These are phyloP conservation scores for Candida multigemmis DNA, from an alignment of 805 yeast genomes.

Conservation along the genomic window DNA sequence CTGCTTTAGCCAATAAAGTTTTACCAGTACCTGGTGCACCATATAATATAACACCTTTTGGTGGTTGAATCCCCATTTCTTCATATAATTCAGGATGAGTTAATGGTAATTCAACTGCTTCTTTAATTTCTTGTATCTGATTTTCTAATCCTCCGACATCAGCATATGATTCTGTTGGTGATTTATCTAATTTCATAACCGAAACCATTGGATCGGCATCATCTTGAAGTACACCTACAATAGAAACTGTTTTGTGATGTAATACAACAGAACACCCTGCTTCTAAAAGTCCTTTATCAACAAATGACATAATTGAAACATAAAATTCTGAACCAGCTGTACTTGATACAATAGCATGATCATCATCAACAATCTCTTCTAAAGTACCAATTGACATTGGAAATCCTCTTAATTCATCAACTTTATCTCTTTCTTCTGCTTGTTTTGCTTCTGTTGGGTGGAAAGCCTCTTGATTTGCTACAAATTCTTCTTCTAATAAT, in stretches of 20 bases:
- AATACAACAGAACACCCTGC: conserved; percentile 95
- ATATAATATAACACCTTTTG: conserved; percentile 93
- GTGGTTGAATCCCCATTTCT: conserved; percentile 98
- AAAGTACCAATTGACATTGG: conserved; percentile 95
- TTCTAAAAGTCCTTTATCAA: conserved; percentile 89
- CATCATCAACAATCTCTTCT: conserved; percentile 97
- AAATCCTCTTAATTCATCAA: conserved; percentile 91
- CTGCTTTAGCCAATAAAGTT: conserved; percentile 92
- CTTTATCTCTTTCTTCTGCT: conserved; percentile 90
- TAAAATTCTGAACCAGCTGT: conserved; percentile 96
- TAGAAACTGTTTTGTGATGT: conserved; percentile 91
- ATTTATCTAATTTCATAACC: conserved; percentile 95
- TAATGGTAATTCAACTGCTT: conserved; percentile 89
- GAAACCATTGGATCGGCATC: conserved; percentile 97
- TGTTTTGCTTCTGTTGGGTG: conserved; percentile 96
- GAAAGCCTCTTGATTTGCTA: conserved; percentile 86
- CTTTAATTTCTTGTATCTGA: conserved; percentile 97
- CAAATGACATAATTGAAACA: conserved; percentile 91
- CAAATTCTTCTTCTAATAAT: conserved; percentile 91
- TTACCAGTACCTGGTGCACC: conserved; percentile 99
- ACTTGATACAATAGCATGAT: conserved; percentile 95
- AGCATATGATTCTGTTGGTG: conserved; percentile 93
- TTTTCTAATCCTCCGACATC: conserved; percentile 95
- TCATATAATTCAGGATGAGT: conserved; percentile 96
- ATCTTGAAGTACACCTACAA: conserved; percentile 97